Conservation (phyloP, 2,329 filamentous ascomycete species). For the Fusarium sp. region DNA sequence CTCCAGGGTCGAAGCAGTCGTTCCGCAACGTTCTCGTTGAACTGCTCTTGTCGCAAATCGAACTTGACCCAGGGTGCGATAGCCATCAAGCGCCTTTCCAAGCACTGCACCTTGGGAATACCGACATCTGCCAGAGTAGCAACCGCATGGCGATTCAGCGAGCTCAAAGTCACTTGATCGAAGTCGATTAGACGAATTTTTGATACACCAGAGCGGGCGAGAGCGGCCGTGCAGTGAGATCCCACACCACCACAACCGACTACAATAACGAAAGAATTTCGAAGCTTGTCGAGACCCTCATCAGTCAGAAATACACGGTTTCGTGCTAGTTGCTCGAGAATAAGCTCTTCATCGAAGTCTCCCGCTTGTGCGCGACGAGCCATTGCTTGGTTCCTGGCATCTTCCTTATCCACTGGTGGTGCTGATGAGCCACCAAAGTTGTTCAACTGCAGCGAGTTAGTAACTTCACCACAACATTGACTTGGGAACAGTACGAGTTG, state of each 20-base stretch:
- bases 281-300: conserved; percentile 81
- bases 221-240: conserved; percentile 86
- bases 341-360: conserved; percentile 80
- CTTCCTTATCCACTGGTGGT: conserved; percentile 66
- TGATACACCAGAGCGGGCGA: conserved; percentile 90
- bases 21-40: conserved; percentile 74
- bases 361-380: conserved; percentile 70
- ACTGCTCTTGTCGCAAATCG: conserved; percentile 87
- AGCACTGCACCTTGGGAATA: conserved; percentile 87
- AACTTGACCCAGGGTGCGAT: conserved; percentile 93
- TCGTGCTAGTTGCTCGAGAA: conserved; percentile 92
- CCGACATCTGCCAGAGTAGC: conserved; percentile 95
- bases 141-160: conserved; percentile 93
- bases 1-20: conserved; percentile 75
- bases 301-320: conserved; percentile 92
- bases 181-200: conserved; percentile 92
- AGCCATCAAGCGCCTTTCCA: conserved; percentile 82
- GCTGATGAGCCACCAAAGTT: conserved; percentile 66
- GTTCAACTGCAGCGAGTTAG: conserved; percentile 62
- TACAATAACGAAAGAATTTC: conserved; percentile 84
- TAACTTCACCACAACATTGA: neutral
- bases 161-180: conserved; percentile 95
- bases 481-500: conserved; percentile 31
- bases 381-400: conserved; percentile 67
- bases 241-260: conserved; percentile 96